Percentiles rank a stretch among this genome's conserved stretches.
These are phyloP conservation scores for Annulohypoxylon moriforme DNA, from an alignment of 495 filamentous ascomycete species.

Conservation along the genomic window DNA sequence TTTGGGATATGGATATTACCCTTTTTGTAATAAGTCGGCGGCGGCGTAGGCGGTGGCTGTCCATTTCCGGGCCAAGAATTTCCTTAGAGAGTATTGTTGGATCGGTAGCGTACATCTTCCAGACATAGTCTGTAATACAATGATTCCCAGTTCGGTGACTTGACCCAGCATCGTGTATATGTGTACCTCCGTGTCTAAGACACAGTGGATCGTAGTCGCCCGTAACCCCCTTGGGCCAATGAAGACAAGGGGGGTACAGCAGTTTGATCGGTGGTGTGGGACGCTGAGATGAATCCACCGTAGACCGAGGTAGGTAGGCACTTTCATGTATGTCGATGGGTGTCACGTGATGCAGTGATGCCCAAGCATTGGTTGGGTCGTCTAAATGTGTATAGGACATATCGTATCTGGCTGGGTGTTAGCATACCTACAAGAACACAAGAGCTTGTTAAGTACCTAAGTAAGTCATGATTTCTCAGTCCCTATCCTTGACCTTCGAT, in stretches of 20 bases:
- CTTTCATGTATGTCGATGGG: constrained; percentile 29
- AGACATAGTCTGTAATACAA: constrained; percentile 44
- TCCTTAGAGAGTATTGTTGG: constrained; percentile 40
- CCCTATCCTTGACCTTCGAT: background rate
- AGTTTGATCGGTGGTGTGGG: constrained; percentile 23
- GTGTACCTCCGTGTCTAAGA: constrained; percentile 40
- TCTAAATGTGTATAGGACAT: constrained; percentile 2
- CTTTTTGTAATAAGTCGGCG: constrained; percentile 46
- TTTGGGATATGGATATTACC: constrained; percentile 51
- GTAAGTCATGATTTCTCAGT: background rate
- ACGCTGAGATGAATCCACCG: constrained; percentile 25
- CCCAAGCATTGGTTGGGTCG: background rate
- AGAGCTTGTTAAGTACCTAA: background rate
- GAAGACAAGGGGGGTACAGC: constrained; percentile 18
- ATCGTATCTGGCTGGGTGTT: constrained; percentile 6
- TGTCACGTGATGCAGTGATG: constrained; percentile 45
- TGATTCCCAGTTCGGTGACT: constrained; percentile 43
- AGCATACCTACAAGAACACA: background rate
- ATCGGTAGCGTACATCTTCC: constrained; percentile 35
- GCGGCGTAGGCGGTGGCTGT: constrained; percentile 31
- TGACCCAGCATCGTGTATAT: constrained; percentile 37
- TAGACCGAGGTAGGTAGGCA: constrained; percentile 32
- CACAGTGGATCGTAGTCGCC: constrained; percentile 24
- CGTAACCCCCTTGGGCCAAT: constrained; percentile 11
- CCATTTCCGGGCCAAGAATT: constrained; percentile 35